Percentiles rank a stretch among this genome's conserved stretches.
These are phyloP conservation scores for Macrophomina tecta DNA, from an alignment of 2,329 filamentous ascomycete species.

Conservation along the genomic window DNA sequence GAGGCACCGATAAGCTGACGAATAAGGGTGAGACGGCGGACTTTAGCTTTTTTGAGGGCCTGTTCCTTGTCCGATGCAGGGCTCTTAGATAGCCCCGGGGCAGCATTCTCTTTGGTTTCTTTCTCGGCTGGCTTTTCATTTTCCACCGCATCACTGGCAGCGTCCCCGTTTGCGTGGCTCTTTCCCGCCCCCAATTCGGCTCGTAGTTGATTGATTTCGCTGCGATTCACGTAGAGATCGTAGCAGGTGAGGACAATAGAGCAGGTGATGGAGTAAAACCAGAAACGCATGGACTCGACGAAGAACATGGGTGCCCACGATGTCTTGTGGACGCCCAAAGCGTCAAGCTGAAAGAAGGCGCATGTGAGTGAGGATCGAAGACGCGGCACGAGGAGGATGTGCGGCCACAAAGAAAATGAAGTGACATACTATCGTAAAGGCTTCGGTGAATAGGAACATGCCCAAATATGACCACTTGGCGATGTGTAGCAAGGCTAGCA, in stretches of 20 bases:
- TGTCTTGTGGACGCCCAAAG: slow-evolving; percentile 21
- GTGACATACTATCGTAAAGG: slow-evolving; percentile 23
- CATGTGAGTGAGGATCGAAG: background rate
- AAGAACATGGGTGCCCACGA: slow-evolving; percentile 24
- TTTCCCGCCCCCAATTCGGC: background rate
- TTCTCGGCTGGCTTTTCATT: background rate
- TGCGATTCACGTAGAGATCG: slow-evolving; percentile 16
- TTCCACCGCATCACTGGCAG: background rate
- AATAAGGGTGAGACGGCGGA: background rate
- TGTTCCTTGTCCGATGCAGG: background rate
- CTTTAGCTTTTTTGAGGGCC: slow-evolving; percentile 7
- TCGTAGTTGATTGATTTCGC: background rate
- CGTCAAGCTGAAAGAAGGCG: slow-evolving; percentile 16
- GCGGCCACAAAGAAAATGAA: background rate
- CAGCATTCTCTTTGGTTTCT: background rate
- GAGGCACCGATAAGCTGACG: slow-evolving; percentile 11
- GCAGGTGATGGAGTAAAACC: slow-evolving; percentile 28
- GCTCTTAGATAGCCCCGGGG: background rate
- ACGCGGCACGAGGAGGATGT: background rate
- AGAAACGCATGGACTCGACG: slow-evolving; percentile 27
- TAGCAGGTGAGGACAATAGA: slow-evolving; percentile 18
- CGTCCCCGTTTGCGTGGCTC: background rate
- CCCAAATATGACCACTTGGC: slow-evolving; percentile 25
- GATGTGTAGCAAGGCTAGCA: slow-evolving; percentile 14
- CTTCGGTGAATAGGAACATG: slow-evolving; percentile 25